phyloP scores from a whole-genome alignment of 1,284 basidiomycete species.

The Pyrrhoderma noxium region DNA sequence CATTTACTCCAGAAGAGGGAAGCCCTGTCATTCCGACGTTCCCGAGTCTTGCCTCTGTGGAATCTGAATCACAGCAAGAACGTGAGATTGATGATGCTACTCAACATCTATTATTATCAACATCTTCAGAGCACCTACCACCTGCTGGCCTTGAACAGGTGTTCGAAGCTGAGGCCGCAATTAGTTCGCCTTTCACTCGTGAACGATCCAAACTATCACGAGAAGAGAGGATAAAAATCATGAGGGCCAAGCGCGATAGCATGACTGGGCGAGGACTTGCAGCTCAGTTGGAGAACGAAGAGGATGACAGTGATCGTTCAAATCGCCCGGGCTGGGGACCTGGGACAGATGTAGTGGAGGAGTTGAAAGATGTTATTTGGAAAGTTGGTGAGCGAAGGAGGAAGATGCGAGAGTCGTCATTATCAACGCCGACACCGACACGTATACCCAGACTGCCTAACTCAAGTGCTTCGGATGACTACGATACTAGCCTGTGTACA shows the following conservation, averaged over 20 bases:
- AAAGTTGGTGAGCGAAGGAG: constrained; percentile 66
- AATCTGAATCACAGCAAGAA: constrained; percentile 16
- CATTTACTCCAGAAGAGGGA: constrained; percentile 14
- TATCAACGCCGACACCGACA: background rate
- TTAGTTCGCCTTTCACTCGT: constrained; percentile 37
- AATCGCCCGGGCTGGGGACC: constrained; percentile 47
- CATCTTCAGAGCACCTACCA: constrained; percentile 47
- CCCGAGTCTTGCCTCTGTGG: constrained; percentile 5
- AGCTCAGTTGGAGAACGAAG: constrained; percentile 11
- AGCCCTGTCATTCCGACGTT: constrained; percentile 13
- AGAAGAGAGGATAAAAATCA: constrained; percentile 62
- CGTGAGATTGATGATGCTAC: constrained; percentile 45
- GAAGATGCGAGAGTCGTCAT: constrained; percentile 35
- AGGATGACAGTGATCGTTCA: background rate
- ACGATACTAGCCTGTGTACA: constrained; percentile 11
- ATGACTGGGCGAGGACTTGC: constrained; percentile 9
- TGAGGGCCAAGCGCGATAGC: constrained; percentile 47
- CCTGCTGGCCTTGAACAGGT: constrained; percentile 67
- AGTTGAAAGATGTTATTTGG: constrained; percentile 78
- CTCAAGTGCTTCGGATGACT: constrained; percentile 2
- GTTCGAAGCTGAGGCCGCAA: constrained; percentile 52
- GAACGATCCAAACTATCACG: constrained; percentile 57
- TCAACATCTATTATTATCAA: constrained; percentile 43
- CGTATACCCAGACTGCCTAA: constrained; percentile 1
- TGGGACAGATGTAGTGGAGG: constrained; percentile 71